These are phyloP conservation scores for Dactylonectria macrodidyma DNA, from an alignment of 2,329 filamentous ascomycete species.

Conservation along the genomic window DNA sequence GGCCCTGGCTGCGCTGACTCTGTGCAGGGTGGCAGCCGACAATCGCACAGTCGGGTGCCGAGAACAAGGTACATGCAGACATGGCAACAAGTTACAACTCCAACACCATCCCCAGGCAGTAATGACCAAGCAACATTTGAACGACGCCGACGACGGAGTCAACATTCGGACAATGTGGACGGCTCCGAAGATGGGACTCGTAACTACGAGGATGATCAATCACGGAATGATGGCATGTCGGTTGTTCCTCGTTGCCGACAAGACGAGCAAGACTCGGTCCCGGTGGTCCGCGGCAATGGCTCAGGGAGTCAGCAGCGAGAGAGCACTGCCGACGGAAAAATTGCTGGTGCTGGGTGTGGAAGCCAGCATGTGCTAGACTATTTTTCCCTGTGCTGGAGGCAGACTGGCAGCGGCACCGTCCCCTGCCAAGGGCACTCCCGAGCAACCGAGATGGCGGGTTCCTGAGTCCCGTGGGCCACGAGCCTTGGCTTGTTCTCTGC, in stretches of 20 bases:
- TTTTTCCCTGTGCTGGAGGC: background rate
- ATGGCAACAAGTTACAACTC: background rate
- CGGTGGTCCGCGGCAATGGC: slow-evolving; percentile 42
- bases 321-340: slow-evolving; percentile 19
- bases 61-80: background rate
- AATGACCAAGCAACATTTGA: background rate
- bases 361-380: background rate
- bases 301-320: background rate
- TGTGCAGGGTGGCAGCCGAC: background rate
- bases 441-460: slow-evolving; percentile 44
- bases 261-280: slow-evolving; percentile 24
- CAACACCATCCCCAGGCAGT: background rate
- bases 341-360: slow-evolving; percentile 8
- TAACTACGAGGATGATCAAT: slow-evolving; percentile 27
- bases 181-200: slow-evolving; percentile 28
- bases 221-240: slow-evolving; percentile 10
- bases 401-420: background rate
- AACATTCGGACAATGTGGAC: slow-evolving; percentile 6
- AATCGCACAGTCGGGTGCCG: background rate
- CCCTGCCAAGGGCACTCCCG: slow-evolving; percentile 43
- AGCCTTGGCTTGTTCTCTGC: slow-evolving; percentile 8
- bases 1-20: background rate
- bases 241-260: slow-evolving; percentile 27
- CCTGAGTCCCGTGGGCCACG: slow-evolving; percentile 31
- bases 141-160: slow-evolving; percentile 7